Percentiles rank a stretch among this genome's conserved stretches.
Conservation (phyloP, 1,284 basidiomycete genomes). For the Microbotryum saponariae region DNA sequence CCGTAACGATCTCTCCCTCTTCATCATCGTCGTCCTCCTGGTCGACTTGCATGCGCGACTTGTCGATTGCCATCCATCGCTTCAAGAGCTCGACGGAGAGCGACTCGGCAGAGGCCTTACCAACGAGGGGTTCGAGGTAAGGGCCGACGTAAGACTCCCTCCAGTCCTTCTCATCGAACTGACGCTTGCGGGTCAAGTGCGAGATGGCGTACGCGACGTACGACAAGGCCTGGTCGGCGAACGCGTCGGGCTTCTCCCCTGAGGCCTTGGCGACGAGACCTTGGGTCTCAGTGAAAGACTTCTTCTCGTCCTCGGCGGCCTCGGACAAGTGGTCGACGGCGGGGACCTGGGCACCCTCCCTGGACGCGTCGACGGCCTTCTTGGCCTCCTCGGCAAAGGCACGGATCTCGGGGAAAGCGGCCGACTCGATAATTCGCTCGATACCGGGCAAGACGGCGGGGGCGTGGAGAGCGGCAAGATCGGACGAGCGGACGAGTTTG, state of each 20-base stretch:
- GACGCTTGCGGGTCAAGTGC: slow-evolving; percentile 64
- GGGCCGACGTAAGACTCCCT: slow-evolving; percentile 60
- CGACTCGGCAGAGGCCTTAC: slow-evolving; percentile 39
- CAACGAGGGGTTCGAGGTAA: slow-evolving; percentile 51
- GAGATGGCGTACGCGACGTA: slow-evolving; percentile 67
- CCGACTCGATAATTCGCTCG: slow-evolving; percentile 78
- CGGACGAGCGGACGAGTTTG: slow-evolving; percentile 90
- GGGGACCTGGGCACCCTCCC: slow-evolving; percentile 34
- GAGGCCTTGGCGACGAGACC: slow-evolving; percentile 39
- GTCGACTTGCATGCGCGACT: slow-evolving; percentile 45
- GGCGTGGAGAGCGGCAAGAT: slow-evolving; percentile 81
- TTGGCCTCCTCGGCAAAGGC: slow-evolving; percentile 59
- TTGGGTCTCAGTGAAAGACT: slow-evolving; percentile 51
- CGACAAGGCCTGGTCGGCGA: slow-evolving; percentile 48
- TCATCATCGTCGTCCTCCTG: slow-evolving; percentile 65
- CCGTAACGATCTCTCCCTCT: slow-evolving; percentile 70
- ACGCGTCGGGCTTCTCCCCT: slow-evolving; percentile 37
- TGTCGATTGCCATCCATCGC: slow-evolving; percentile 70
- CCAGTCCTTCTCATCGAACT: slow-evolving; percentile 64
- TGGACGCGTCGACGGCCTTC: slow-evolving; percentile 29
- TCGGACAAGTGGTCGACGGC: slow-evolving; percentile 35
- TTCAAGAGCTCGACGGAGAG: slow-evolving; percentile 59
- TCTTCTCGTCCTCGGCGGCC: slow-evolving; percentile 34
- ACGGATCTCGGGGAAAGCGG: slow-evolving; percentile 95
- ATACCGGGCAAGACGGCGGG: slow-evolving; percentile 85